Conservation (phyloP, 2,329 filamentous ascomycete genomes). For the Ophiosphaerella korrae region DNA sequence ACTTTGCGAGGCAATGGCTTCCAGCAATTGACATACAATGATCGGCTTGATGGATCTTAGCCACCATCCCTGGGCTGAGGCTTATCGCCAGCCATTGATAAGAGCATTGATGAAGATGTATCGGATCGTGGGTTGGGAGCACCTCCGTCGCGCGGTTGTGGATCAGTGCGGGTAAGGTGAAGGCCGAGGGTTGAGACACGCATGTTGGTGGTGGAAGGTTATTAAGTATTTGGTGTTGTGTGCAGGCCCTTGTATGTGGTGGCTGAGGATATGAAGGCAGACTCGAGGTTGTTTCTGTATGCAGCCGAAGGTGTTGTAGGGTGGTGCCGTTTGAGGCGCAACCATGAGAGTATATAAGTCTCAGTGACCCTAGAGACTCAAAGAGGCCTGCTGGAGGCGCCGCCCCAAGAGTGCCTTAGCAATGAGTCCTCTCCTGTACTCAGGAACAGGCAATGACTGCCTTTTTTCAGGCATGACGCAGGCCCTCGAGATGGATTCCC, state of each 20-base stretch:
- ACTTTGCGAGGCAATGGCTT: neutral
- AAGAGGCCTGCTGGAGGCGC: slow-evolving; percentile 33
- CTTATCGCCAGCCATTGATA: slow-evolving; percentile 19
- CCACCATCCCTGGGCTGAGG: slow-evolving; percentile 39
- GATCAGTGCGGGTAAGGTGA: slow-evolving; percentile 19
- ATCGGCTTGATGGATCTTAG: slow-evolving; percentile 16
- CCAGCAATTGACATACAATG: slow-evolving; percentile 11
- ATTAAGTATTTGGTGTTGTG: slow-evolving; percentile 5
- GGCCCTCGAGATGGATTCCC: slow-evolving; percentile 19
- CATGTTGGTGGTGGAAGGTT: slow-evolving; percentile 20
- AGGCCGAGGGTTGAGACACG: slow-evolving; percentile 14
- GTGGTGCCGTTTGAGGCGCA: slow-evolving; percentile 3
- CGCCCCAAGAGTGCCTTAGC: slow-evolving; percentile 25
- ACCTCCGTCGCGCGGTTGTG: slow-evolving; percentile 41
- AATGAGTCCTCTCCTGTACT: slow-evolving; percentile 17
- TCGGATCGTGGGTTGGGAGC: slow-evolving; percentile 31
- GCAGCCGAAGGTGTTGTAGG: slow-evolving; percentile 4
- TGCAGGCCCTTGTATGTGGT: slow-evolving; percentile 15
- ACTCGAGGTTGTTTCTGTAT: slow-evolving; percentile 9
- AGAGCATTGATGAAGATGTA: slow-evolving; percentile 22
- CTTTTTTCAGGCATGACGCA: slow-evolving; percentile 41
- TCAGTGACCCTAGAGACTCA: slow-evolving; percentile 9
- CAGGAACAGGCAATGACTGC: slow-evolving; percentile 36
- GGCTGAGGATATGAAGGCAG: slow-evolving; percentile 12
- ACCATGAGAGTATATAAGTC: slow-evolving; percentile 17